Evolutionary conservation across 2,329 filamentous ascomycete species (phyloP), one percentile per base, ranked within the genome.

Genomic region (Herpomyces periplanetae): DNA sequence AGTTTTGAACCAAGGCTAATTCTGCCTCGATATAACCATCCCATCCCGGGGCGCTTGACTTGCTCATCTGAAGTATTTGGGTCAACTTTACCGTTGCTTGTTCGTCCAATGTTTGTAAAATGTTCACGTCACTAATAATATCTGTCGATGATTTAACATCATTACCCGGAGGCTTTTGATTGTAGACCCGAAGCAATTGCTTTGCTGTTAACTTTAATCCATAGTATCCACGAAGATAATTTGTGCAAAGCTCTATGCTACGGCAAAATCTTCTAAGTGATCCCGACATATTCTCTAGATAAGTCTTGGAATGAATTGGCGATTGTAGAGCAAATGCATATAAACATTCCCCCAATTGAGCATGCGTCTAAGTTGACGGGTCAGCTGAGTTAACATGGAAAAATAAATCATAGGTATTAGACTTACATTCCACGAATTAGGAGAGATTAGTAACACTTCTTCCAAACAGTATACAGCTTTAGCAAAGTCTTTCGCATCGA

Each of bases 401-500:
- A 4, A 13, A 10, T 20, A 5, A 16, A 6, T n/a, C 10, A 19
- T 17, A n/a, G 18, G 8, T 8, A 16, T 21, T 13, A 13, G 23
- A 36, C 64, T 35, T 37, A 80, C 66, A 44, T 85, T 91, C 73
- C 80, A 96, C 9, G 75, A 68, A 42, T 87, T 85, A 3, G 80
- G 75, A 20, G 57, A 53, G 22, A 85, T 47, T 19, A 91, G 44
- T 17, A 96, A 39, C 9, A 85, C 69, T 37, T 96, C 80, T 36
- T 96, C 80, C 17, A 87, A 42, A 24, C 69, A 62, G 37, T 63
- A 87, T 19, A 87, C 57, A 15, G 71, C 65, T 37, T 91, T 75
- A 7, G 58, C 42, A 32, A 64, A 69, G 29, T 75, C 40, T 1
- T 63, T 68, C 33, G 75, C 63, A 9, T 49, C 48, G 12, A 71